These are phyloP conservation scores for Candida arabinofermentans DNA, from an alignment of 805 yeast species.

Conservation along the genomic window DNA sequence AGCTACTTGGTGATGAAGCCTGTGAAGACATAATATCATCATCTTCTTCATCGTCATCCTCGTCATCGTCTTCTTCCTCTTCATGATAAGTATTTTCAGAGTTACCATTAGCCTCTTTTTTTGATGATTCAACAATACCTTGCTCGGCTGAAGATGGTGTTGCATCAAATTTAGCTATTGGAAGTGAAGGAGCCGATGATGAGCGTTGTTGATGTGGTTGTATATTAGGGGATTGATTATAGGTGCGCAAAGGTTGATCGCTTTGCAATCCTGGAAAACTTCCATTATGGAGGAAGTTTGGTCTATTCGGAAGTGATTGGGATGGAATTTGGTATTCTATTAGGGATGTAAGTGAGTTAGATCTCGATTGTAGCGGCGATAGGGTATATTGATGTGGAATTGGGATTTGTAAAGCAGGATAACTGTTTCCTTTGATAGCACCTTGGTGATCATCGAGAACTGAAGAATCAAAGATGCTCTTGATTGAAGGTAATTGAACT, in stretches of 20 bases:
- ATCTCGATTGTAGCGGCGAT: slow-evolving; percentile 22
- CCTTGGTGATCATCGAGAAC: slow-evolving; percentile 9
- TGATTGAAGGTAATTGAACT: slow-evolving; percentile 21
- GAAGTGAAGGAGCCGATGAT: not conserved
- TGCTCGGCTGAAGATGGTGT: too few species aligned
- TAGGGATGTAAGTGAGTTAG: slow-evolving; percentile 15
- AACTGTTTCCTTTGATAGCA: too few species aligned
- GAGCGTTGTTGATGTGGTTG: not conserved
- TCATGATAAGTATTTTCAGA: not conserved
- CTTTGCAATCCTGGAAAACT: not conserved
- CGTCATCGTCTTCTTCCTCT: not conserved
- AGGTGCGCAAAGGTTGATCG: not conserved
- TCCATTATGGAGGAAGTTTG: not conserved
- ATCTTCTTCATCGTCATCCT: slow-evolving; percentile 1
- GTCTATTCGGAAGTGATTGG: not conserved
- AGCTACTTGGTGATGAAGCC: not conserved
- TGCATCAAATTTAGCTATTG: too few species aligned
- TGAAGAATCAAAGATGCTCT: slow-evolving; percentile 18
- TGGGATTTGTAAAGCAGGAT: slow-evolving; percentile 1
- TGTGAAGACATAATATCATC: not conserved
- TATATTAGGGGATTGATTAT: not conserved
- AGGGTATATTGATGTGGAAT: slow-evolving; percentile 14
- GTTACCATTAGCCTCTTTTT: not conserved
- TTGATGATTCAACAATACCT: not conserved
- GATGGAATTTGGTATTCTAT: slow-evolving; percentile 11